phyloP scores from a whole-genome alignment of 208 protist species.

The Trypanosomatidae sp. region DNA sequence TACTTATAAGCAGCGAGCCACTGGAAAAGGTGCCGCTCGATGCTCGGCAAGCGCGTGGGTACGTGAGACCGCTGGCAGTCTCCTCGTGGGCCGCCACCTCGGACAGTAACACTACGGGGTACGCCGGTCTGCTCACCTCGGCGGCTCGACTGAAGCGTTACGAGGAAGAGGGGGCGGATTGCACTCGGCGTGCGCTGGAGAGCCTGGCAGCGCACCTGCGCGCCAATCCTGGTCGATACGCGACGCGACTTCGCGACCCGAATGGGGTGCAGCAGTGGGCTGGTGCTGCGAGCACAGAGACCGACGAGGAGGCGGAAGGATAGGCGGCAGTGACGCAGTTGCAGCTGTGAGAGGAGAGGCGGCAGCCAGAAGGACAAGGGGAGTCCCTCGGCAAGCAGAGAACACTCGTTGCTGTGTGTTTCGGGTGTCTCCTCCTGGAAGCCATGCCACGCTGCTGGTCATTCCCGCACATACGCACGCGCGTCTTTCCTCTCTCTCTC shows the following conservation, averaged over 20 bases:
- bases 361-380: neutral
- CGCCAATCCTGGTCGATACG: conserved; percentile 43
- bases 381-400: neutral
- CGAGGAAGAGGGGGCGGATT: conserved; percentile 43
- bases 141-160: conserved; percentile 40
- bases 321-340: neutral
- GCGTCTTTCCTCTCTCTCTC: neutral
- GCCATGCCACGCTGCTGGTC: too few relatives aligned
- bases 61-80: conserved; percentile 23
- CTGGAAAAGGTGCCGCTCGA: conserved; percentile 11
- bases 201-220: conserved; percentile 50
- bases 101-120: neutral
- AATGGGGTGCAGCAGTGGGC: conserved; percentile 60
- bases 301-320: conserved; percentile 10
- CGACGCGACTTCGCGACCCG: conserved; percentile 49
- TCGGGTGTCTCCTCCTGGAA: neutral
- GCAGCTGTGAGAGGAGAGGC: neutral
- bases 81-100: conserved; percentile 1
- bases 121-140: conserved; percentile 2
- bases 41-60: conserved; percentile 18
- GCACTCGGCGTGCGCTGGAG: conserved; percentile 60
- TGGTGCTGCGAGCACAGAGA: conserved; percentile 17
- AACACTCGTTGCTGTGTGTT: neutral
- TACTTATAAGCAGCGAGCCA: neutral
- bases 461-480: conserved; percentile 3